Percentiles rank a stretch among this genome's conserved stretches.
Conservation (phyloP, 2,329 filamentous ascomycete genomes). For the Zarea fungicola region DNA sequence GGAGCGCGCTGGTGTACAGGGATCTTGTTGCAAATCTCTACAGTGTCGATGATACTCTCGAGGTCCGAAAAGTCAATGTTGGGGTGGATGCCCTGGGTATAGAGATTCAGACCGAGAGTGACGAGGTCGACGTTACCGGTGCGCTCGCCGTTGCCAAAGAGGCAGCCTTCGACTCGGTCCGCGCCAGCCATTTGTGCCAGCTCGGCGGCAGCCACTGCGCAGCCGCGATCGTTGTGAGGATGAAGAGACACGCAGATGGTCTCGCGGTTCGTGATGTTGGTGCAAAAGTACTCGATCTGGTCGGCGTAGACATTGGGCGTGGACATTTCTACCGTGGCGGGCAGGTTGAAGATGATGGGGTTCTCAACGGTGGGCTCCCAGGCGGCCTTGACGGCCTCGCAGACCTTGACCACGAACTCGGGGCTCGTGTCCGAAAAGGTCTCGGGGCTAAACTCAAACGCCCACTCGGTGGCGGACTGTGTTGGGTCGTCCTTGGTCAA, state of each 20-base stretch:
- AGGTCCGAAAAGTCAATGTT: conserved; percentile 90
- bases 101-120: conserved; percentile 86
- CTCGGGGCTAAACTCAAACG: conserved; percentile 80
- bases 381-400: conserved; percentile 87
- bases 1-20: conserved; percentile 84
- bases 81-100: conserved; percentile 84
- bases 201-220: conserved; percentile 83
- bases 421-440: conserved; percentile 86
- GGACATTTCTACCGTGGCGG: conserved; percentile 90
- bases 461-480: conserved; percentile 59
- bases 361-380: conserved; percentile 78
- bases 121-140: conserved; percentile 95
- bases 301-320: conserved; percentile 96
- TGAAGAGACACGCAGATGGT: conserved; percentile 87
- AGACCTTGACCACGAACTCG: conserved; percentile 77
- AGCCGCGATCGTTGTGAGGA: conserved; percentile 91
- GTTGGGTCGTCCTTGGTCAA: conserved; percentile 76
- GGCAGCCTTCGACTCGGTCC: conserved; percentile 86
- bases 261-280: conserved; percentile 74
- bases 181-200: conserved; percentile 95
- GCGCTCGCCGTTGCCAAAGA: conserved; percentile 88
- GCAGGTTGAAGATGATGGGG: conserved; percentile 93
- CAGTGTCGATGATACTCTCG: conserved; percentile 75
- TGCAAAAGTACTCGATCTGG: conserved; percentile 93
- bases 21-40: conserved; percentile 92